These are phyloP conservation scores for Phragmites australis DNA, from an alignment of 176 grass and related monocot species.

Conservation along the genomic window DNA sequence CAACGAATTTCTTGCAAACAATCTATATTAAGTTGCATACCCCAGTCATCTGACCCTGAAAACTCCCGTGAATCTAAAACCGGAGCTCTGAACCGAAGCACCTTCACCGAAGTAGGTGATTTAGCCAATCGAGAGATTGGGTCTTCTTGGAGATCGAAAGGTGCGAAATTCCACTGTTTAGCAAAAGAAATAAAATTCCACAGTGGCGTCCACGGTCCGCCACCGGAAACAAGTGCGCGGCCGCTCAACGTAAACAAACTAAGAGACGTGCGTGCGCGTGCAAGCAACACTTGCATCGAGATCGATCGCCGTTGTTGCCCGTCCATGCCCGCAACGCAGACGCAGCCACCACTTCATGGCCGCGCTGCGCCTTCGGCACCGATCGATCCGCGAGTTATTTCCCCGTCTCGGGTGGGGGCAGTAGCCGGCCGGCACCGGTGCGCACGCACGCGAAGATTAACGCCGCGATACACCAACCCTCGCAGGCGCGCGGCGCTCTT, in stretches of 20 bases:
- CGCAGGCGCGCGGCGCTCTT: constrained; percentile 31
- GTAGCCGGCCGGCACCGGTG: not conserved
- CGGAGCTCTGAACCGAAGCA: too few relatives aligned
- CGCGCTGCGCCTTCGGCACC: too few relatives aligned
- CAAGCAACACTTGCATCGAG: not conserved
- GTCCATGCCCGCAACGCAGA: not conserved
- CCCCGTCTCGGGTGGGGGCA: not conserved
- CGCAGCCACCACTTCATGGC: not conserved
- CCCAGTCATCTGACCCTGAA: too few relatives aligned
- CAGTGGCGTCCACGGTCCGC: not conserved
- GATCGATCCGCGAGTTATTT: not conserved
- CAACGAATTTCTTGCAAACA: too few relatives aligned
- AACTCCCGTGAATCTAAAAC: too few relatives aligned
- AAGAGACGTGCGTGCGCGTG: not conserved
- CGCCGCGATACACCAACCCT: constrained; percentile 5
- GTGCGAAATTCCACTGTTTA: too few relatives aligned
- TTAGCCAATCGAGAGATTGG: too few relatives aligned
- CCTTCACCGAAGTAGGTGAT: too few relatives aligned
- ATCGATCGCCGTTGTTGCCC: not conserved
- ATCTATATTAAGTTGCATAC: too few relatives aligned
- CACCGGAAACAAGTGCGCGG: not conserved
- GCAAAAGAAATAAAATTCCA: too few relatives aligned
- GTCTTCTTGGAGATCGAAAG: too few relatives aligned
- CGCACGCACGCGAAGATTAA: not conserved
- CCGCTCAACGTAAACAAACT: not conserved